A percentile compares a stretch with the other conserved stretches of the same genome.
These are phyloP conservation scores for Fusarium sp. DNA, from an alignment of 2,329 filamentous ascomycete genomes.

Conservation along the genomic window DNA sequence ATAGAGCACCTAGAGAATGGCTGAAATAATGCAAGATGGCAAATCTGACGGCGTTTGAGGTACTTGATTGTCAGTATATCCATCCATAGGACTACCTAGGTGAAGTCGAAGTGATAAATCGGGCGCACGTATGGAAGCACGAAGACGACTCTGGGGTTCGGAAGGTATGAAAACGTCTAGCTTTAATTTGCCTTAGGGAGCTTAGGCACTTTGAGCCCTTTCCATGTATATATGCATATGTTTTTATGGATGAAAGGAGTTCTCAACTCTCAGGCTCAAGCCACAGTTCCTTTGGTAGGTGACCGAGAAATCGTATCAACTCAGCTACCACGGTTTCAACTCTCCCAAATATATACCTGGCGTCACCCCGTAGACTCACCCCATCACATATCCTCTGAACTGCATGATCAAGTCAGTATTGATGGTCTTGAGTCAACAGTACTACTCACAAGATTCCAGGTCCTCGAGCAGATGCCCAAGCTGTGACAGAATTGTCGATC, in stretches of 20 bases:
- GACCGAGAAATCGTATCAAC: constrained; percentile 13
- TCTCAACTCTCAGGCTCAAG: constrained; percentile 16
- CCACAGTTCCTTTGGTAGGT: constrained; percentile 29
- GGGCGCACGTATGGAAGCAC: background rate
- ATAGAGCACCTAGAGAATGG: background rate
- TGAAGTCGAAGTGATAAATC: background rate
- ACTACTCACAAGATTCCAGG: constrained; percentile 15
- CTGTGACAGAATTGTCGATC: constrained; percentile 1
- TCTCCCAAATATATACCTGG: constrained; percentile 8
- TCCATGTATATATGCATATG: background rate
- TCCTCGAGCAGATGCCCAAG: constrained; percentile 18
- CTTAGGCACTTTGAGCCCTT: background rate
- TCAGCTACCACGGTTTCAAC: constrained; percentile 11
- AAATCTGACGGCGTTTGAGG: background rate
- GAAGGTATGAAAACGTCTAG: background rate
- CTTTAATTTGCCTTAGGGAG: background rate
- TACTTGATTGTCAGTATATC: background rate
- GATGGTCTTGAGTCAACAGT: background rate
- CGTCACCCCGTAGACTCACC: background rate
- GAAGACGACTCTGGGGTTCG: background rate
- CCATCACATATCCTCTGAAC: constrained; percentile 10
- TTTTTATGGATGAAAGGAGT: background rate
- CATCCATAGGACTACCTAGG: background rate
- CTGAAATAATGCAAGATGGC: background rate
- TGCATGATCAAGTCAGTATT: background rate